Conservation (phyloP, 345 rosid species). For the Populus ilicifolia region DNA sequence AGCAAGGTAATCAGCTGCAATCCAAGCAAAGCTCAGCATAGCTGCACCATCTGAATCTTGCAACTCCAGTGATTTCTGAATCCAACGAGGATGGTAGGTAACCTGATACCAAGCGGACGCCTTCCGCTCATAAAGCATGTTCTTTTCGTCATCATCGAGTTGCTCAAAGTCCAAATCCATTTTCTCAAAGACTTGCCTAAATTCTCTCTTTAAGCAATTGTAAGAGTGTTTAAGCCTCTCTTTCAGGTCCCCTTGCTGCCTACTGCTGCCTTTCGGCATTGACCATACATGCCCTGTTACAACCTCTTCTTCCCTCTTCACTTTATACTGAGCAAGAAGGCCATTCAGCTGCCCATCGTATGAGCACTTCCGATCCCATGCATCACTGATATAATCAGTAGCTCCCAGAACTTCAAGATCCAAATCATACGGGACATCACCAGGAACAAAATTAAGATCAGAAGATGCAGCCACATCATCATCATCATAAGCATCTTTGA, state of each 20-base stretch:
- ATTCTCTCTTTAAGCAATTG: slow-evolving; percentile 64
- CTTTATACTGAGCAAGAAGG: slow-evolving; percentile 73
- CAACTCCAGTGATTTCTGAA: slow-evolving; percentile 47
- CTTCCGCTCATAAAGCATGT: slow-evolving; percentile 52
- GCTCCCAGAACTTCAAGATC: slow-evolving; percentile 62
- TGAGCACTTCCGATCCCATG: slow-evolving; percentile 74
- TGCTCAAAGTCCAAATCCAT: slow-evolving; percentile 42
- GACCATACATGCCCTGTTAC: slow-evolving; percentile 96
- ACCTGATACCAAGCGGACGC: slow-evolving; percentile 97
- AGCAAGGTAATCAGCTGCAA: slow-evolving; percentile 83
- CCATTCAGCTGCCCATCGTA: slow-evolving; percentile 73
- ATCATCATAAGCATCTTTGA: slow-evolving; percentile 54
- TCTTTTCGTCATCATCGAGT: slow-evolving; percentile 58
- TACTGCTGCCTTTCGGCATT: slow-evolving; percentile 66
- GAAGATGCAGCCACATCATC: slow-evolving; percentile 44
- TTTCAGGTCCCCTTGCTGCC: slow-evolving; percentile 67
- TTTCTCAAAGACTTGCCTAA: slow-evolving; percentile 54
- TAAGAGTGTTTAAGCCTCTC: slow-evolving; percentile 78
- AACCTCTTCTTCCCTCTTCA: slow-evolving; percentile 80
- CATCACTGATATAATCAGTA: slow-evolving; percentile 50
- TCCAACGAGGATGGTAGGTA: slow-evolving; percentile 72
- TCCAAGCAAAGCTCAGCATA: slow-evolving; percentile 87
- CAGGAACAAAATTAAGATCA: slow-evolving; percentile 28
- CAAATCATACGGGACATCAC: slow-evolving; percentile 55
- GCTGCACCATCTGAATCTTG: slow-evolving; percentile 38